Evolutionary conservation across 2,329 filamentous ascomycete species (phyloP).

Genomic region (Myriosclerotinia curreyana): DNA sequence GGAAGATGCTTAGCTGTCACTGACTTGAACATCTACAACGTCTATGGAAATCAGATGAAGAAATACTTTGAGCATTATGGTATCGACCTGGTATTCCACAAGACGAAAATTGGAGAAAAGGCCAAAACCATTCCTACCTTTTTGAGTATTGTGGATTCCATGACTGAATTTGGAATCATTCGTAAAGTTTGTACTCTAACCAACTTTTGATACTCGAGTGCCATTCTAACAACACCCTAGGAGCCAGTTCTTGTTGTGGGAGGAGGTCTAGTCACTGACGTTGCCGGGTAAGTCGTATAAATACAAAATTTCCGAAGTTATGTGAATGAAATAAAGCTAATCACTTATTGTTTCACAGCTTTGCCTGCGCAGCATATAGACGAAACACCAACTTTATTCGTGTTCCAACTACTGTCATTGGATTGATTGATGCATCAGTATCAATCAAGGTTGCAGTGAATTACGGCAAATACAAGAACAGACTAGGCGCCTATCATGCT

Average conservation of each 20-base stretch:
- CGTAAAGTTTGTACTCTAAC: slow-evolving; percentile 49
- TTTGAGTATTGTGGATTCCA: slow-evolving; percentile 66
- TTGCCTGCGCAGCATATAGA: slow-evolving; percentile 68
- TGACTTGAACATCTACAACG: slow-evolving; percentile 66
- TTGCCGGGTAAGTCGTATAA: slow-evolving; percentile 60
- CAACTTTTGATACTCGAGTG: not conserved
- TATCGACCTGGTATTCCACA: slow-evolving; percentile 62
- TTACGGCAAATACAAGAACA: slow-evolving; percentile 74
- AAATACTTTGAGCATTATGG: slow-evolving; percentile 64
- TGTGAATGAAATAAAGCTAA: slow-evolving; percentile 27
- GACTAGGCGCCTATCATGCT: slow-evolving; percentile 69
- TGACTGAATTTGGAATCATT: slow-evolving; percentile 70
- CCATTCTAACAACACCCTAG: slow-evolving; percentile 38
- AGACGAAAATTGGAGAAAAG: slow-evolving; percentile 73
- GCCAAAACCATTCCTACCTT: slow-evolving; percentile 71
- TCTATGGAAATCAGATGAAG: slow-evolving; percentile 65
- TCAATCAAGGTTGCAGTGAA: slow-evolving; percentile 78
- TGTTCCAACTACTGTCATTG: slow-evolving; percentile 71
- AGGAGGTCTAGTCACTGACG: slow-evolving; percentile 68
- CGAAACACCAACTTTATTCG: slow-evolving; percentile 72
- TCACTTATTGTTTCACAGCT: slow-evolving; percentile 45
- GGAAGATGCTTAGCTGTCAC: slow-evolving; percentile 64
- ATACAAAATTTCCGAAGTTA: slow-evolving; percentile 13
- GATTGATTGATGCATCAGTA: slow-evolving; percentile 71
- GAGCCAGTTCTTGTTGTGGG: slow-evolving; percentile 65